Base-by-base conservation (phyloP, 1,284 basidiomycete species). In the Tausonia pullulans region DNA sequence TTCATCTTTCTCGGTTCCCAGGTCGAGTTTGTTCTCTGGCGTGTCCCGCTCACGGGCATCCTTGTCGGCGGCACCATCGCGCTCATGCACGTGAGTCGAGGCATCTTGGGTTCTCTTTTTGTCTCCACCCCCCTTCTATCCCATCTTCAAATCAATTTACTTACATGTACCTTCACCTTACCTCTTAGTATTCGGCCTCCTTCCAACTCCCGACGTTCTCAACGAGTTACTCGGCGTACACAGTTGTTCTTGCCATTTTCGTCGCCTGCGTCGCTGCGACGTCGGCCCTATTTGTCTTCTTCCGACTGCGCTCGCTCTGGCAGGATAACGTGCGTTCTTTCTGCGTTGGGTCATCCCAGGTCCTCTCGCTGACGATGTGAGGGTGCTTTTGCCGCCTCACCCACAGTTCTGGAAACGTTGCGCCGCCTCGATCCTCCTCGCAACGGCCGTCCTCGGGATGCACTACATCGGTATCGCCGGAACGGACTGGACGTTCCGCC, bases 51-150 rank as follows among this genome's bases (percentile, higher is more conserved):
- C 79, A 67, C 86, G 82, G 69, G 90, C 81, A 57, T 88, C 77
- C 75, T 92, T 83, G 75, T 93, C 85, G 69, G 85, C 78, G 58
- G 89, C 82, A 67, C 90, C 84, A 77, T 93, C 89, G 70, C 89
- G 77, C 66, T 87, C 88, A 68, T 46, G 51, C 60, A 51, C 45
- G 62, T 64, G 13, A 9, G 62, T 60, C 39, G 40, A 43, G 14
- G 4, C 39, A 7, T 27, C 45, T 10, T 2, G 27, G 27, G 27
- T 27, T 27, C 27, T 27, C 27, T 27, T 27, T 27, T 27, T 27
- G 27, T 27, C 27, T 27, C 27, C 27, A 27, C 27, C 27, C 27
- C 27, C 10, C 44, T 5, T n/a, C 3, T 10, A 7, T 14, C 46
- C 43, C 44, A 6, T 45, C 11, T 40, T 10, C 43, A 39, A 16